Evolutionary conservation across 768 basidiomycete genomes (phyloP), one percentile per base, ranked within the genome.

Genomic region (Auriscalpium vulgare): DNA sequence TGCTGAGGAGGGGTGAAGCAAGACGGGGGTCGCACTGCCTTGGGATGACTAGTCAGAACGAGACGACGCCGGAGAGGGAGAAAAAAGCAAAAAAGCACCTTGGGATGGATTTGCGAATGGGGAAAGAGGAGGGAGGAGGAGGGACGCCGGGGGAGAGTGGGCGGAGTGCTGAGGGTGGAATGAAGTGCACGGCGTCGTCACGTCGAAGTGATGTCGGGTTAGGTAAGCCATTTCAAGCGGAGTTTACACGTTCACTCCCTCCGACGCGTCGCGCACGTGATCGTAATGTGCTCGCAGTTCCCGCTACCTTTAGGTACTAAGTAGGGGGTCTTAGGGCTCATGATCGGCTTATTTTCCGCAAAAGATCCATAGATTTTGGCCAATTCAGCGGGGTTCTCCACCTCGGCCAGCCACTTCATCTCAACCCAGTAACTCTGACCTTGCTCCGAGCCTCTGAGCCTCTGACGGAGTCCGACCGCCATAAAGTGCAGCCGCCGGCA

Each of bases 261-360:
- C 56, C 59, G 59, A 68, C 75, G 74, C 74, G 75, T 67, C 50
- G 0, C n/a, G 68, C 75, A 77, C 69, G 71, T 77, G 75, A 67
- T 47, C 67, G 68, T 61, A 46, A 61, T 54, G 10, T 3, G 23
- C 40, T 29, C 59, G 9, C n/a, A 34, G n/a, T n/a, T n/a, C n/a
- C n/a, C n/a, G n/a, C n/a, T n/a, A n/a, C n/a, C n/a, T n/a, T n/a
- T n/a, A n/a, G n/a, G n/a, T n/a, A n/a, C n/a, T n/a, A n/a, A n/a
- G n/a, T n/a, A n/a, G n/a, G n/a, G n/a, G n/a, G n/a, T n/a, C n/a
- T n/a, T n/a, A n/a, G n/a, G 58, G 34, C 11, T 29, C 4, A 11
- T 34, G 37, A n/a, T 10, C 8, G 46, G 37, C 29, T 37, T 50
- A n/a, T n/a, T n/a, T n/a, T n/a, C n/a, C n/a, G n/a, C n/a, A n/a